phyloP scores from a whole-genome alignment of 1,139 yeast species.

The Chernovozyma aurita region DNA sequence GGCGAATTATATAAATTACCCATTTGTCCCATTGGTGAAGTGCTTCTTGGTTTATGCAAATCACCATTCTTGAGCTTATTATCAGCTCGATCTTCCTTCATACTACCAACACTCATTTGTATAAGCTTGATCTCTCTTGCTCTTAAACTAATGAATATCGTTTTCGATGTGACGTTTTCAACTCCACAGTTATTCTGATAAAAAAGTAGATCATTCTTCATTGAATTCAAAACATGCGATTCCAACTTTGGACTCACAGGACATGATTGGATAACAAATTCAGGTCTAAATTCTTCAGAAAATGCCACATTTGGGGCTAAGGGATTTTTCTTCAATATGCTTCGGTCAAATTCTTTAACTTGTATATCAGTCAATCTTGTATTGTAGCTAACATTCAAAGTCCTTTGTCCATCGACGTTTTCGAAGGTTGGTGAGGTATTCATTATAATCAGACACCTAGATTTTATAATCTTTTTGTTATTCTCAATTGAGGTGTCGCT shows the following conservation, averaged over 20 bases:
- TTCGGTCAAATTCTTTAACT: neutral
- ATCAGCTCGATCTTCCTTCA: neutral
- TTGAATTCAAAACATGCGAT: constrained; percentile 44
- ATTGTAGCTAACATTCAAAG: neutral
- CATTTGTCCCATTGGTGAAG: neutral
- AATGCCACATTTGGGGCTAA: constrained; percentile 45
- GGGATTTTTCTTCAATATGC: neutral
- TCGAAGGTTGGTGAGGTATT: constrained; percentile 8
- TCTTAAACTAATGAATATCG: constrained; percentile 45
- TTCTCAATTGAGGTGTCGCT: constrained; percentile 19
- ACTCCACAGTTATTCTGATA: constrained; percentile 36
- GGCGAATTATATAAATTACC: neutral
- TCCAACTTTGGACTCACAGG: constrained; percentile 50
- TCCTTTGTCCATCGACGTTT: neutral
- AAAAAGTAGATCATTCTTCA: constrained; percentile 52
- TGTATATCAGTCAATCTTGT: neutral
- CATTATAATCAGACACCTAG: constrained; percentile 29
- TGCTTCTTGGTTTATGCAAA: neutral
- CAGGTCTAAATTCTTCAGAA: constrained; percentile 50
- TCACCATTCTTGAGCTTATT: neutral
- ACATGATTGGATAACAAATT: constrained; percentile 46
- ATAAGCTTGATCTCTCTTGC: constrained; percentile 56
- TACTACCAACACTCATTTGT: constrained; percentile 26
- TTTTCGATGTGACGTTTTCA: constrained; percentile 29
- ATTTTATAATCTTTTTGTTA: constrained; percentile 20